Conservation (phyloP, 2,329 filamentous ascomycete species). For the Microsporum ferrugineum region DNA sequence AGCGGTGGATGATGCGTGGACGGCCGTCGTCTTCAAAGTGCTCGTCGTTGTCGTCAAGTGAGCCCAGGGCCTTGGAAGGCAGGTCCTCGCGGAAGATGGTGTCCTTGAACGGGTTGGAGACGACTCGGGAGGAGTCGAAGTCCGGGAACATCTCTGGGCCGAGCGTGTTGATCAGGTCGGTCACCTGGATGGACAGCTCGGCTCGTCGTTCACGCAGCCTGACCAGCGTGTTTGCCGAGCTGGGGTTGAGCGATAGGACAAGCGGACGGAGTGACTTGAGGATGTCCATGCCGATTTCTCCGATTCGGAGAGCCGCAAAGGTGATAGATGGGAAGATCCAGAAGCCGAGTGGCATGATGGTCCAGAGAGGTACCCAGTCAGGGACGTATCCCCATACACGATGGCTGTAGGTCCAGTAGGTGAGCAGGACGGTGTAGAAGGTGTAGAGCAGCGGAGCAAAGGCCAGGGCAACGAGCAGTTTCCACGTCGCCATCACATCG, state of each 20-base stretch:
- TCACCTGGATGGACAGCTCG: slow-evolving; percentile 69
- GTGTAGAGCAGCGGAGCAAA: slow-evolving; percentile 73
- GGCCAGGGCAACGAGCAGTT: slow-evolving; percentile 75
- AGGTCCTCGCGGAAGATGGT: slow-evolving; percentile 10
- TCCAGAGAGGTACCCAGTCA: slow-evolving; percentile 65
- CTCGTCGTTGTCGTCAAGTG: slow-evolving; percentile 13
- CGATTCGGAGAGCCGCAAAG: slow-evolving; percentile 85
- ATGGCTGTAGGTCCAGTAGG: slow-evolving; percentile 68
- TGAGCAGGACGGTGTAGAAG: slow-evolving; percentile 63
- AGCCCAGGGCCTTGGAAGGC: not conserved
- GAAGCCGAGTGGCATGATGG: slow-evolving; percentile 62
- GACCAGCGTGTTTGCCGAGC: slow-evolving; percentile 70
- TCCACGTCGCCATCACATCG: slow-evolving; percentile 91
- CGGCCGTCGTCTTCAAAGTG: slow-evolving; percentile 18
- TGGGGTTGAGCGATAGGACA: slow-evolving; percentile 71
- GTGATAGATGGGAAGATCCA: slow-evolving; percentile 78
- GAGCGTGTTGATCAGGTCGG: slow-evolving; percentile 84
- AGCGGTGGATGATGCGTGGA: not conserved
- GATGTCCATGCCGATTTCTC: slow-evolving; percentile 98
- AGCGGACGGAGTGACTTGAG: slow-evolving; percentile 86
- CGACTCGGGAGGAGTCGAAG: slow-evolving; percentile 66
- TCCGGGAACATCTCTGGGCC: slow-evolving; percentile 96
- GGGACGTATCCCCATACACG: slow-evolving; percentile 74
- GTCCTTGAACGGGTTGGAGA: slow-evolving; percentile 42
- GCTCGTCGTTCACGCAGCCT: slow-evolving; percentile 62